A percentile compares a stretch with the other conserved stretches of the same genome.
phyloP scores from a whole-genome alignment of 1,139 yeast species.

The Taphrina pruni region DNA sequence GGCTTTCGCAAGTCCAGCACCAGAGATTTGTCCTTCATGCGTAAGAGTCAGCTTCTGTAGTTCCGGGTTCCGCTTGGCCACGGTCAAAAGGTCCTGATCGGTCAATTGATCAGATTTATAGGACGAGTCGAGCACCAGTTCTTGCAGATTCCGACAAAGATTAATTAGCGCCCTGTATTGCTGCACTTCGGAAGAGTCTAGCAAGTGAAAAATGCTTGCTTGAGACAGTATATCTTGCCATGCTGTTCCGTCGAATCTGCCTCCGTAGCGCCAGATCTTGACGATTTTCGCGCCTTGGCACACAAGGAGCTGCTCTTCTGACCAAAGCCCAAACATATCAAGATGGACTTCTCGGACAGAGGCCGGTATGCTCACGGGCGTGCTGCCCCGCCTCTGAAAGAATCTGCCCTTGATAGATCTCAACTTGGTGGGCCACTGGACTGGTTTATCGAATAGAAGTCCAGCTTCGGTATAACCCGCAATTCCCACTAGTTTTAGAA shows the following conservation, averaged over 20 bases:
- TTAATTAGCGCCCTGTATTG: neutral
- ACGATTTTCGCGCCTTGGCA: neutral
- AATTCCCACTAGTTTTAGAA: neutral
- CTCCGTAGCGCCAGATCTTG: neutral
- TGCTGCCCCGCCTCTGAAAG: neutral
- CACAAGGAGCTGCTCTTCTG: neutral
- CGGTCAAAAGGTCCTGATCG: neutral
- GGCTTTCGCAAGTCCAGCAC: conserved; percentile 2
- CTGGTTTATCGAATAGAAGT: neutral
- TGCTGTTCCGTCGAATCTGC: neutral
- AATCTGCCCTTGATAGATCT: neutral
- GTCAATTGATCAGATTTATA: neutral
- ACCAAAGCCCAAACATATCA: neutral
- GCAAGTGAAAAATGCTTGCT: neutral
- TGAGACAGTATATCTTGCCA: neutral
- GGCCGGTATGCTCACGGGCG: neutral
- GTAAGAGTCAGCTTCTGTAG: conserved; percentile 5
- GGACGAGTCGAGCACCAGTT: conserved; percentile 2
- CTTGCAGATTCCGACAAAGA: neutral
- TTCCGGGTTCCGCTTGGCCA: neutral
- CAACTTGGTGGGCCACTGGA: neutral
- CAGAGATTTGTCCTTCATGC: neutral
- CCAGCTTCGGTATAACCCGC: neutral
- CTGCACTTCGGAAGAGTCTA: neutral
- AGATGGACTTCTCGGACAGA: neutral